Conservation (phyloP, 1,284 basidiomycete species). For the Apiotrichum brassicae region DNA sequence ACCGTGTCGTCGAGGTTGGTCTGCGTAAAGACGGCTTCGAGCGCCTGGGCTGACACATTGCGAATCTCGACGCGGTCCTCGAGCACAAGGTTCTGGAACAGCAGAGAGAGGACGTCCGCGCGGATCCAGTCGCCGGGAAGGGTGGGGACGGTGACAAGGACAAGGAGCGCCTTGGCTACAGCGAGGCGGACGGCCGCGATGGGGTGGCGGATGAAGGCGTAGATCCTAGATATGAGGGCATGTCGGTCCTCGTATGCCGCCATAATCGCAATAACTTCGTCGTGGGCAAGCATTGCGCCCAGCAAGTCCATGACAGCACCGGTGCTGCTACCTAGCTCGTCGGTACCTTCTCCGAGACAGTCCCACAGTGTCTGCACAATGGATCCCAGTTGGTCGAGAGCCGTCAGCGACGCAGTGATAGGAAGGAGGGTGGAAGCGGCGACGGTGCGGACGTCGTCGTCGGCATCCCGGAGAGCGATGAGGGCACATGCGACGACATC, state of each 20-base stretch:
- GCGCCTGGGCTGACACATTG: constrained; percentile 67
- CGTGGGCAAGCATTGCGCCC: constrained; percentile 29
- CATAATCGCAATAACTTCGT: constrained; percentile 29
- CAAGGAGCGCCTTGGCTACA: constrained; percentile 81
- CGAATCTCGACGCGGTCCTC: constrained; percentile 87
- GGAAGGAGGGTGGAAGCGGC: constrained; percentile 89
- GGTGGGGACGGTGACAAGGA: constrained; percentile 72
- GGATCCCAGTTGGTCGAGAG: constrained; percentile 54
- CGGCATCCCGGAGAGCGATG: constrained; percentile 81
- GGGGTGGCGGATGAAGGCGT: constrained; percentile 96
- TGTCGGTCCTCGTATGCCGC: constrained; percentile 28
- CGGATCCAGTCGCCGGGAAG: constrained; percentile 77
- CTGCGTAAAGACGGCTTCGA: constrained; percentile 64
- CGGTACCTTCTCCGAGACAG: constrained; percentile 87
- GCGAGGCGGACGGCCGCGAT: constrained; percentile 89
- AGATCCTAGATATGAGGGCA: constrained; percentile 77
- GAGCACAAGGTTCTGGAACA: constrained; percentile 91
- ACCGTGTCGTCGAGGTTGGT: constrained; percentile 36
- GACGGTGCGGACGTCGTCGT: constrained; percentile 95
- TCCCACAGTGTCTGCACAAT: constrained; percentile 84
- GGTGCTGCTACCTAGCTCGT: constrained; percentile 94
- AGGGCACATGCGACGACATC: constrained; percentile 82
- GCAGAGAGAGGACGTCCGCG: constrained; percentile 67
- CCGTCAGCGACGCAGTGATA: constrained; percentile 71
- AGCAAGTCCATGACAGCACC: constrained; percentile 96